A percentile compares a stretch with the other conserved stretches of the same genome.
Conservation (phyloP, 1,139 yeast genomes). For the Magnusiomyces sp. region DNA sequence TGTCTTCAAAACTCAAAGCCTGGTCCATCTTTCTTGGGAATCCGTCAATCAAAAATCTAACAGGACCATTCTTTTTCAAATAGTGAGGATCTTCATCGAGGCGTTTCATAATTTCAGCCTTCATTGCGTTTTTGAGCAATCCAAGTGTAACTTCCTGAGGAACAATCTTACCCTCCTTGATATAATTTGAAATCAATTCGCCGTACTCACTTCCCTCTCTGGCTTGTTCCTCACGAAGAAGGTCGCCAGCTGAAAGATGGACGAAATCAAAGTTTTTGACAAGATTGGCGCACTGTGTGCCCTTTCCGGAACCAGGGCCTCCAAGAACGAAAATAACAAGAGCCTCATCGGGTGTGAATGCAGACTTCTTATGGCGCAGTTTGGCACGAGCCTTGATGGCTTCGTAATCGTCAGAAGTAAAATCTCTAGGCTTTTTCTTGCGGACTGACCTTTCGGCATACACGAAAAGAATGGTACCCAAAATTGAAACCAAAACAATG, state of each 20-base stretch:
- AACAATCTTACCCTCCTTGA: conserved; percentile 82
- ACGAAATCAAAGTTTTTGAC: conserved; percentile 75
- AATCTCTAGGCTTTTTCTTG: conserved; percentile 41
- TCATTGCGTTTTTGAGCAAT: conserved; percentile 70
- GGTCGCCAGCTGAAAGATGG: conserved; percentile 91
- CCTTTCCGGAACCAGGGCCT: conserved; percentile 91
- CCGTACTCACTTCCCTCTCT: conserved; percentile 81
- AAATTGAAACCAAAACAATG: conserved; percentile 25
- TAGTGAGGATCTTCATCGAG: conserved; percentile 8
- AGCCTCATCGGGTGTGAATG: conserved; percentile 54
- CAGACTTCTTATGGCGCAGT: conserved; percentile 27
- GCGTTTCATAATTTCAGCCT: conserved; percentile 33
- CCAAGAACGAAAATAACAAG: conserved; percentile 76
- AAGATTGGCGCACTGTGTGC: conserved; percentile 86
- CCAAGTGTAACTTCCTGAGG: conserved; percentile 95
- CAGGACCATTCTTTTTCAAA: conserved; percentile 41
- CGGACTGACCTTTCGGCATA: conserved; percentile 47
- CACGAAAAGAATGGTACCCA: conserved; percentile 42
- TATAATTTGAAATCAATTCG: conserved; percentile 70
- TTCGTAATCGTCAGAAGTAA: conserved; percentile 57
- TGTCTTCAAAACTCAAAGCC: conserved; percentile 80
- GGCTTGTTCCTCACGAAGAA: conserved; percentile 82
- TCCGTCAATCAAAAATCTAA: conserved; percentile 77
- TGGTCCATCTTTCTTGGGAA: conserved; percentile 99
- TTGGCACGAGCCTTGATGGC: conserved; percentile 24